Conservation (phyloP, 306 rosid genomes). For the Oemleria cerasiformis region DNA sequence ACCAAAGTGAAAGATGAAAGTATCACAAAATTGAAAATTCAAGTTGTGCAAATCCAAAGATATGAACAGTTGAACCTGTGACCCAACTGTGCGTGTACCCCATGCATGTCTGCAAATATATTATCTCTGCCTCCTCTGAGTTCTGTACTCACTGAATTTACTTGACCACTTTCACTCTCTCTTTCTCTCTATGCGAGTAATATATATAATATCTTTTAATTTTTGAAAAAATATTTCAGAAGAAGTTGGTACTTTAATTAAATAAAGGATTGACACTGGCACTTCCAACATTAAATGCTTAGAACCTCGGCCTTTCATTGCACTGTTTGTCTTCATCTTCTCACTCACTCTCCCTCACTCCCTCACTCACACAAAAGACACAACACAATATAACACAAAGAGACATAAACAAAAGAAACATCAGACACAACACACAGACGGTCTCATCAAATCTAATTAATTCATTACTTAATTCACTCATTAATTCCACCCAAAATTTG, state of each 20-base stretch:
- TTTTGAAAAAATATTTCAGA: background rate
- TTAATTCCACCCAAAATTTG: too few relatives aligned
- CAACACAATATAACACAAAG: background rate
- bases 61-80: constrained; percentile 67
- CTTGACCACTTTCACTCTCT: constrained; percentile 47
- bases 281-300: constrained; percentile 51
- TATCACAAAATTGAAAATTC: too few relatives aligned
- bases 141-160: constrained; percentile 63
- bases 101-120: constrained; percentile 63
- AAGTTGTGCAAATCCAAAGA: constrained; percentile 32
- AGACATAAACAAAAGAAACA: background rate
- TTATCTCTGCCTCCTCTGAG: constrained; percentile 35
- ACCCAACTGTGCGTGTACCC: constrained; percentile 34
- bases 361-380: constrained; percentile 6
- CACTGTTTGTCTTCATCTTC: constrained; percentile 74
- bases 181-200: background rate
- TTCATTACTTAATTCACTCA: background rate
- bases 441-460: background rate
- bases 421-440: background rate
- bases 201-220: background rate
- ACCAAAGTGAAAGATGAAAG: too few relatives aligned
- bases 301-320: constrained; percentile 57
- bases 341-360: constrained; percentile 31
- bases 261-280: constrained; percentile 44
- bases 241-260: constrained; percentile 26